A percentile compares a stretch with the other conserved stretches of the same genome.
These are phyloP conservation scores for Cutaneotrichosporon mucoides DNA, from an alignment of 1,284 basidiomycete species.

Conservation along the genomic window DNA sequence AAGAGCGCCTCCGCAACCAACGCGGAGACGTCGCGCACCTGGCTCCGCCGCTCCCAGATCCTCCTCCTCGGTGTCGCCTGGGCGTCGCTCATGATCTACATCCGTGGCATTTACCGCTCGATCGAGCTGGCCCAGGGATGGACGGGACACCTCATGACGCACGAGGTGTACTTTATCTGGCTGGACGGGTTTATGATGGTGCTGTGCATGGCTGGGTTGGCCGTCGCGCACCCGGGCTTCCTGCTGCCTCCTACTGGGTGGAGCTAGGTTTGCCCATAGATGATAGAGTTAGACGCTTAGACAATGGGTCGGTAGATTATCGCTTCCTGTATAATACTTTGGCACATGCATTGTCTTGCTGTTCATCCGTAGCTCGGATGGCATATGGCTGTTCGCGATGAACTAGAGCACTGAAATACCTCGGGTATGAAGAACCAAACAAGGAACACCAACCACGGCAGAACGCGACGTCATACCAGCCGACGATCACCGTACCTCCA, in stretches of 20 bases:
- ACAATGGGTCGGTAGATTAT: too few relatives aligned
- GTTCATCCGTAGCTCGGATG: too few relatives aligned
- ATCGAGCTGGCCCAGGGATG: slow-evolving; percentile 40
- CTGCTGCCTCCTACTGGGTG: slow-evolving; percentile 19
- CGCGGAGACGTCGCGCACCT: too few relatives aligned
- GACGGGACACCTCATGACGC: slow-evolving; percentile 24
- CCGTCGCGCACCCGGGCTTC: slow-evolving; percentile 28
- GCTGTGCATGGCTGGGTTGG: slow-evolving; percentile 25
- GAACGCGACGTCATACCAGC: too few relatives aligned
- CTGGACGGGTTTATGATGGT: slow-evolving; percentile 37
- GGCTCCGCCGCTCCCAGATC: slow-evolving; percentile 11
- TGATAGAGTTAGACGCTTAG: neutral
- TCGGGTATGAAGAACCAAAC: too few relatives aligned
- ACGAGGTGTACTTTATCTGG: slow-evolving; percentile 32
- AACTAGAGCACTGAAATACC: too few relatives aligned
- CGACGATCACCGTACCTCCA: too few relatives aligned
- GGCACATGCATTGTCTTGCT: neutral
- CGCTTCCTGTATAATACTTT: neutral
- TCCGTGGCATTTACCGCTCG: slow-evolving; percentile 41
- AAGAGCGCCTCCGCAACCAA: neutral
- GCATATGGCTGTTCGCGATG: too few relatives aligned
- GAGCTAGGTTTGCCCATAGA: neutral
- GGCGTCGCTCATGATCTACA: slow-evolving; percentile 39
- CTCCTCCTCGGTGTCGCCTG: slow-evolving; percentile 34
- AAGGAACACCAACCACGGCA: too few relatives aligned